Evolutionary conservation across 768 basidiomycete genomes (phyloP), one percentile per base, ranked within the genome.

Genomic region (Russula ochroleuca): DNA sequence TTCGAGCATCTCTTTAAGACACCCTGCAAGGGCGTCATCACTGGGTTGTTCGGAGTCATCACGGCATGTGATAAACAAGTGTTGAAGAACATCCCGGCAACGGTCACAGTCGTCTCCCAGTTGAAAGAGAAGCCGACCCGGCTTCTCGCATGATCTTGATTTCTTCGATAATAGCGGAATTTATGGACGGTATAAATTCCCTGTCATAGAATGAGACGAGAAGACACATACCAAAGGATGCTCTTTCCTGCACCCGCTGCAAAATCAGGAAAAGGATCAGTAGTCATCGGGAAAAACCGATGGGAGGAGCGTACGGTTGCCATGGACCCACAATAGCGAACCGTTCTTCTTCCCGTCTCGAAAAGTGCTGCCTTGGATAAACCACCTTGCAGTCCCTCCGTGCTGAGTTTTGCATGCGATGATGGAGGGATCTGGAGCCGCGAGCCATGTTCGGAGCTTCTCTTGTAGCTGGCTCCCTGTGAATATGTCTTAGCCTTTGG

Each of bases 381-480:
- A 62, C 61, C 61, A 62, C 1, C 8, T 35, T 31, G 55, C 28
- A 3, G 61, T 57, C 3, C 61, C 55, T 14, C 11, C 8, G 5
- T 51, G 38, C 1, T 51, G 61, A 19, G 19, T 19, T 2, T 62
- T 40, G 6, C 35, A 35, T 23, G 61, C 55, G 17, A 25, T 40
- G 25, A 41, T n/a, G n/a, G 61, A 62, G 21, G 61, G 61, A 21
- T 62, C n/a, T 7, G 61, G 61, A 56, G 61, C 47, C 31, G 53
- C 25, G 13, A 62, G 47, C 61, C 61, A 62, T 9, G 25, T 50
- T 21, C 38, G 54, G 2, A 56, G 38, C 0, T 28, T 28, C 28
- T 28, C 28, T 28, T 28, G 28, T 28, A 21, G 23, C 9, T 31
- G 47, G 8, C 49, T 23, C 5, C 28, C 61, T 62, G 48, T 31